Conservation (phyloP, 495 filamentous ascomycete species). For the Barbatosphaeria neglecta region DNA sequence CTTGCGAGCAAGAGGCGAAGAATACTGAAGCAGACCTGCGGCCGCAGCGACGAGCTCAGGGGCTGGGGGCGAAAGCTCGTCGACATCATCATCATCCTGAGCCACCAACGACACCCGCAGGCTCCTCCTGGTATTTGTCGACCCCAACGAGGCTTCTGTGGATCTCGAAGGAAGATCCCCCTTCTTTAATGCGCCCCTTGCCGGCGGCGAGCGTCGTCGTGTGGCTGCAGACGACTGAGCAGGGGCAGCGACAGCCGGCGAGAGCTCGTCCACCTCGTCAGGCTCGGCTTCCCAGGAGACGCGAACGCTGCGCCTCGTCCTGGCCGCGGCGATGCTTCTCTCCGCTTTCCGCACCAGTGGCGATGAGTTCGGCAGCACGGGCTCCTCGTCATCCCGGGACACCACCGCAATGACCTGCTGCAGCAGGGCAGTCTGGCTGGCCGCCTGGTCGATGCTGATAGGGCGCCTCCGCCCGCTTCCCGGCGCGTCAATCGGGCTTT, state of each 20-base stretch:
- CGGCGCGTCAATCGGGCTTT: not conserved
- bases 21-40: not conserved
- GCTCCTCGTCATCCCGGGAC: conserved; percentile 1
- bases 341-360: conserved; percentile 25
- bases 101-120: conserved; percentile 3
- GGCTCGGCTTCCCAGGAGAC: conserved; percentile 3
- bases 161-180: not conserved
- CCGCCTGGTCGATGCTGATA: conserved; percentile 9
- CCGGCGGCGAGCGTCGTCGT: not conserved
- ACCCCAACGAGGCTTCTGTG: not conserved
- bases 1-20: not conserved
- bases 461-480: conserved; percentile 8
- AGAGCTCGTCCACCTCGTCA: conserved; percentile 12
- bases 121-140: conserved; percentile 2
- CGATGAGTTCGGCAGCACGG: conserved; percentile 22
- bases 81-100: conserved; percentile 1
- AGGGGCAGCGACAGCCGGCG: conserved; percentile 15
- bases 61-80: not conserved
- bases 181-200: not conserved
- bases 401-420: conserved; percentile 13
- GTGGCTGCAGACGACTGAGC: conserved; percentile 2
- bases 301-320: conserved; percentile 4
- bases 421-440: conserved; percentile 13
- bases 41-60: not conserved
- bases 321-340: conserved; percentile 6